Percentiles rank a stretch among this genome's conserved stretches.
These are phyloP conservation scores for Aureobasidium sp. DNA, from an alignment of 2,329 filamentous ascomycete genomes.

Conservation along the genomic window DNA sequence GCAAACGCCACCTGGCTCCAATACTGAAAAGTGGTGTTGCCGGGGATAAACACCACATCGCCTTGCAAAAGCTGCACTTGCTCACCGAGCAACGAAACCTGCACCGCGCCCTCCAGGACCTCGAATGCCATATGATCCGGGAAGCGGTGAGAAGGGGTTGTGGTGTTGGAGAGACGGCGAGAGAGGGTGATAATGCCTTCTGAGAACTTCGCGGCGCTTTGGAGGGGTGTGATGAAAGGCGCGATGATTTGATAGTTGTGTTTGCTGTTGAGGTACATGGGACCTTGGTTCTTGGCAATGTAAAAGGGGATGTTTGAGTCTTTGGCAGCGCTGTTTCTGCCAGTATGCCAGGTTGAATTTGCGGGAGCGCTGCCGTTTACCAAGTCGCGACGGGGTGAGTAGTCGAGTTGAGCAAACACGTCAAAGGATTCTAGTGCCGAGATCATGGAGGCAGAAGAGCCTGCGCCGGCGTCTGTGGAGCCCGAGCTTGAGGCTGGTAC, in stretches of 20 bases:
- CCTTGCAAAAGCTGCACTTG: background rate
- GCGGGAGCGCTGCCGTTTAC: constrained; percentile 37
- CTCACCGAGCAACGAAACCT: background rate
- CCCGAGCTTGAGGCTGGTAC: constrained; percentile 28
- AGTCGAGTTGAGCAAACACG: constrained; percentile 39
- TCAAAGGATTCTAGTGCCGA: constrained; percentile 36
- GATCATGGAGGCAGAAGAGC: constrained; percentile 30
- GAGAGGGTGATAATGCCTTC: constrained; percentile 39
- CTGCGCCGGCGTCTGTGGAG: constrained; percentile 22
- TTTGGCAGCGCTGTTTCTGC: constrained; percentile 30
- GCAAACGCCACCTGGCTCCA: constrained; percentile 11
- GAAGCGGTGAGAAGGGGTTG: constrained; percentile 24
- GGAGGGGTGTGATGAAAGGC: constrained; percentile 35
- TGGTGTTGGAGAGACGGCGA: constrained; percentile 22
- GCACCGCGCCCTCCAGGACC: constrained; percentile 4
- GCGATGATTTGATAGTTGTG: constrained; percentile 38
- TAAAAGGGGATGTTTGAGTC: constrained; percentile 35
- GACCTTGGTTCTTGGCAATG: constrained; percentile 41
- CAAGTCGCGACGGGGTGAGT: constrained; percentile 35
- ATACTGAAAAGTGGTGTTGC: constrained; percentile 3
- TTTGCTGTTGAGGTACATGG: constrained; percentile 38
- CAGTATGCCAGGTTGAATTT: constrained; percentile 33
- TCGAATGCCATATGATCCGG: constrained; percentile 21
- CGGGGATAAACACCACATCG: constrained; percentile 12
- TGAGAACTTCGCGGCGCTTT: constrained; percentile 37